These are phyloP conservation scores for Leishmania aethiopica DNA, from an alignment of 208 protist species.

Conservation along the genomic window DNA sequence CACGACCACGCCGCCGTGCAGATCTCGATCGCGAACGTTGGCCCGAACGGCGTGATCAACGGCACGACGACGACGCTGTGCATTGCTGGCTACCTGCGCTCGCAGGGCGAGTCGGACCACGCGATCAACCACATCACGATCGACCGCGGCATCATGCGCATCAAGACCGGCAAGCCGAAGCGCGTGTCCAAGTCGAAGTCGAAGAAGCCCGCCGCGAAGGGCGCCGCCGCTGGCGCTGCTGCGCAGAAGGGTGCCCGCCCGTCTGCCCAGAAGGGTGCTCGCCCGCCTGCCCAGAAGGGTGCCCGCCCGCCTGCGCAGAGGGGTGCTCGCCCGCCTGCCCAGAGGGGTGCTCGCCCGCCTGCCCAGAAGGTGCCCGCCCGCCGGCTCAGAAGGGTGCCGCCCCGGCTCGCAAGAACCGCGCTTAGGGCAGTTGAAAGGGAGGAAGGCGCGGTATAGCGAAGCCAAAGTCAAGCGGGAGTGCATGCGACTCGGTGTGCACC, in stretches of 20 bases:
- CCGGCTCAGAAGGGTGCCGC: constrained; percentile 22
- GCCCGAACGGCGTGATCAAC: constrained; percentile 89
- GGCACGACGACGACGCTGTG: constrained; percentile 93
- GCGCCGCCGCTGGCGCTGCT: constrained; percentile 25
- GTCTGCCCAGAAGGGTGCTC: constrained; percentile 26
- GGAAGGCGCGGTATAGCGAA: not conserved
- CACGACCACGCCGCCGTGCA: constrained; percentile 96
- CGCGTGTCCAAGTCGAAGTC: constrained; percentile 54
- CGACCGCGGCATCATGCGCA: constrained; percentile 79
- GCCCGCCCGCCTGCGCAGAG: constrained; percentile 11
- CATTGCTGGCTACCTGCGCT: constrained; percentile 95
- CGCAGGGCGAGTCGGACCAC: constrained; percentile 93
- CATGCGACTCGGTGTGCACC: not conserved
- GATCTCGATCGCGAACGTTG: constrained; percentile 96
- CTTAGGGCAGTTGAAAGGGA: constrained; percentile 4
- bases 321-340: constrained; percentile 15
- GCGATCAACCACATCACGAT: constrained; percentile 95
- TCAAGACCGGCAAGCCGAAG: constrained; percentile 86
- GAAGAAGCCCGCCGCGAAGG: constrained; percentile 38
- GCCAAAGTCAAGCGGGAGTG: not conserved
- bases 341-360: constrained; percentile 16
- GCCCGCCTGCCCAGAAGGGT: constrained; percentile 26
- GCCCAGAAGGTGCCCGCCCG: constrained; percentile 19
- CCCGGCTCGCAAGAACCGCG: constrained; percentile 33
- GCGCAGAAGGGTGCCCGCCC: constrained; percentile 31